phyloP scores from a whole-genome alignment of 768 basidiomycete genomes.

The Podaxis mareebaensis region DNA sequence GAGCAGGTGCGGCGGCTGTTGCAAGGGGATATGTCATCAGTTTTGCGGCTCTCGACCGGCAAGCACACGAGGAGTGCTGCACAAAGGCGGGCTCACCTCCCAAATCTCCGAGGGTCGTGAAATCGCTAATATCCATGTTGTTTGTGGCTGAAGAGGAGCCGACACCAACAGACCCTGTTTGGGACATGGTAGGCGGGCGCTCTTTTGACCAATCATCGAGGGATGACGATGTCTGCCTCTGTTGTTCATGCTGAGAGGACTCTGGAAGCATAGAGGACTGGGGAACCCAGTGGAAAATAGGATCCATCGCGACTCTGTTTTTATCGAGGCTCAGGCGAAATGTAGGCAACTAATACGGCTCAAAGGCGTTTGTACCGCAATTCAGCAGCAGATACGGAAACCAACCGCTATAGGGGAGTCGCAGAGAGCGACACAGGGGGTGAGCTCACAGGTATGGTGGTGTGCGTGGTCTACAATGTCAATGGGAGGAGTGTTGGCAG shows the following conservation, averaged over 20 bases:
- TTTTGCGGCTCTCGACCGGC: not conserved
- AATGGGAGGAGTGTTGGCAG: conserved; percentile 21
- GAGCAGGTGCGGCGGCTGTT: conserved; percentile 37
- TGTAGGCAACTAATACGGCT: conserved; percentile 32
- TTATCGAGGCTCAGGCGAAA: conserved; percentile 29
- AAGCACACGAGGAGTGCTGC: conserved; percentile 10
- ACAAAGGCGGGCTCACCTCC: conserved; percentile 33
- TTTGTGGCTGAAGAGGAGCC: conserved; percentile 25
- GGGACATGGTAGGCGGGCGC: conserved; percentile 27
- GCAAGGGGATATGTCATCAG: conserved; percentile 16
- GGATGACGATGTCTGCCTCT: conserved; percentile 27
- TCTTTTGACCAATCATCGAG: conserved; percentile 50
- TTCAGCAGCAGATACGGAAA: conserved; percentile 22
- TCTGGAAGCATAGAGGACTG: conserved; percentile 37
- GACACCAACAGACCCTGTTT: conserved; percentile 23
- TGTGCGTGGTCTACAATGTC: conserved; percentile 28
- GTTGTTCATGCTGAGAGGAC: conserved; percentile 30
- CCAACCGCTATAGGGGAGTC: conserved; percentile 27
- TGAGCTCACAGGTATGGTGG: conserved; percentile 25
- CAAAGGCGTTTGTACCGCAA: conserved; percentile 24
- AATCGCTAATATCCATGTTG: conserved; percentile 43
- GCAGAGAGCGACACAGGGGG: conserved; percentile 25
- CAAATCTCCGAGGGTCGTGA: conserved; percentile 40
- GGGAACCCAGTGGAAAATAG: conserved; percentile 47
- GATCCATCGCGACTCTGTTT: conserved; percentile 42